Percentiles rank a stretch among this genome's conserved stretches.
Conservation (phyloP, 345 rosid genomes). For the Boechera retrofracta region DNA sequence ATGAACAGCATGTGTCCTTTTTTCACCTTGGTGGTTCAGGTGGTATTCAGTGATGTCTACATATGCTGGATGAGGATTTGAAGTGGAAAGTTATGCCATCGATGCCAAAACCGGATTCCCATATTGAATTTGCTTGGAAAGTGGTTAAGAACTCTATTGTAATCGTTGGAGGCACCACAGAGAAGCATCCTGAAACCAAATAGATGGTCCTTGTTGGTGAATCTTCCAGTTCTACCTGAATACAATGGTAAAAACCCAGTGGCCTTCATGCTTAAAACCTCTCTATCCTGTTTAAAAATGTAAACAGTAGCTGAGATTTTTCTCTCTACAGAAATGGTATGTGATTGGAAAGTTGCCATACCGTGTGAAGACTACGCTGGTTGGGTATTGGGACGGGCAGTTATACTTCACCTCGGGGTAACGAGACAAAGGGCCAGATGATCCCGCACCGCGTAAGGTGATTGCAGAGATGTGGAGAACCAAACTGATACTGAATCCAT, state of each 20-base stretch:
- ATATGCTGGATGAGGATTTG: constrained; percentile 84
- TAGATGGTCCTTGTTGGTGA: constrained; percentile 92
- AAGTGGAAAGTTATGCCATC: constrained; percentile 85
- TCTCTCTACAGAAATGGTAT: constrained; percentile 74
- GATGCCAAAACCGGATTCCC: constrained; percentile 93
- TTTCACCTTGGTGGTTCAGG: constrained; percentile 53
- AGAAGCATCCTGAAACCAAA: constrained; percentile 90
- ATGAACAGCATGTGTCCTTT: not conserved
- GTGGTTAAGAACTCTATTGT: constrained; percentile 85
- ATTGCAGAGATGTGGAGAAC: constrained; percentile 93
- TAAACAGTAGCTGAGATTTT: constrained; percentile 22
- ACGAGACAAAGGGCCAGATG: constrained; percentile 84
- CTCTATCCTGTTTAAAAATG: constrained; percentile 6
- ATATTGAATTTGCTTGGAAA: constrained; percentile 95
- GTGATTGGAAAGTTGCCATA: constrained; percentile 86
- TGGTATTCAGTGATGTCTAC: constrained; percentile 84
- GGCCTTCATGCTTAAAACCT: not conserved
- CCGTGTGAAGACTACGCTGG: constrained; percentile 91
- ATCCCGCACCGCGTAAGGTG: constrained; percentile 89
- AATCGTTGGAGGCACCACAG: constrained; percentile 93
- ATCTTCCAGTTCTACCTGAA: constrained; percentile 77
- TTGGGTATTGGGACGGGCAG: constrained; percentile 84
- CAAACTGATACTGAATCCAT: constrained; percentile 62
- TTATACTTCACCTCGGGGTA: constrained; percentile 96
- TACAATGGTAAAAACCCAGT: constrained; percentile 57